Conservation (phyloP, 202 grass and related monocot species). For the Elaeis oleifera region DNA sequence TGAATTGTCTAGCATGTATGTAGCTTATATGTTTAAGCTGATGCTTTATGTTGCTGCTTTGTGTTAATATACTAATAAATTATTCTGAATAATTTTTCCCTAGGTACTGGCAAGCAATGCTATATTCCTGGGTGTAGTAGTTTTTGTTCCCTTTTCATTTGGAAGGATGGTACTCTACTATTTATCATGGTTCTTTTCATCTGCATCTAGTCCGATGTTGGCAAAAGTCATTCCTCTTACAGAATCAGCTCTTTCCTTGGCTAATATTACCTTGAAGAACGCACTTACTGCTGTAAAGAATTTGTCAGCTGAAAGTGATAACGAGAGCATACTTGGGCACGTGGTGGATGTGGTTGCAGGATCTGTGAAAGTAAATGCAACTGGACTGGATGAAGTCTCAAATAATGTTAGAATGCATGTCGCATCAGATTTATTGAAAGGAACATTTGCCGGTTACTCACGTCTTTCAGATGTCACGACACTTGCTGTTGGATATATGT, state of each 20-base stretch:
- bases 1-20: too few species aligned
- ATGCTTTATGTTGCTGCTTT: background rate
- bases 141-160: conserved; percentile 88
- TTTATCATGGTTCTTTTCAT: conserved; percentile 94
- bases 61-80: background rate
- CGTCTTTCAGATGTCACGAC: conserved; percentile 94
- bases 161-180: conserved; percentile 89
- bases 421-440: conserved; percentile 37
- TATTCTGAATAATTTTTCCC: conserved; percentile 3
- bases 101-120: conserved; percentile 99
- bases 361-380: conserved; percentile 78
- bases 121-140: conserved; percentile 93
- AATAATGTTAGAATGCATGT: conserved; percentile 34
- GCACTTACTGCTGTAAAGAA: conserved; percentile 77
- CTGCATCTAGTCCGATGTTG: conserved; percentile 73
- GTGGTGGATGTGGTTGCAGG: conserved; percentile 67
- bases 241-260: conserved; percentile 68
- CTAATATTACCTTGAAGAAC: conserved; percentile 80
- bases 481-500: conserved; percentile 81
- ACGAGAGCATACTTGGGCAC: conserved; percentile 62
- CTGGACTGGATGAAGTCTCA: conserved; percentile 41
- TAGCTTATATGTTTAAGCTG: too few species aligned
- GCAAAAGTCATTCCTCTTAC: conserved; percentile 70
- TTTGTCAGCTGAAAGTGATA: conserved; percentile 59
- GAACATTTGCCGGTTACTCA: conserved; percentile 46